These are phyloP conservation scores for Plasmodium vivax DNA, from an alignment of 169 alveolate genomes.

Conservation along the genomic window DNA sequence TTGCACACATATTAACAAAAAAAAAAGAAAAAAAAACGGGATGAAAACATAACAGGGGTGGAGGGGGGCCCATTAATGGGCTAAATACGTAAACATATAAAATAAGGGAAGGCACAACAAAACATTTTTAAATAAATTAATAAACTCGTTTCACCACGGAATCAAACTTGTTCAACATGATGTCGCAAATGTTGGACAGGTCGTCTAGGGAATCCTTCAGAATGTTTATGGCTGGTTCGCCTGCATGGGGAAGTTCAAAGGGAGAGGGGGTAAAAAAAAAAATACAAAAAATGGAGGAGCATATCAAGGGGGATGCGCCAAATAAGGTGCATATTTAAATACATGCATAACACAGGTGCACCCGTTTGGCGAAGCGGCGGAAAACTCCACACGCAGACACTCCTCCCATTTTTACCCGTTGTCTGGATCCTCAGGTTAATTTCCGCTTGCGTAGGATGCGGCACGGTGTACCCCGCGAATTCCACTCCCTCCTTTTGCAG, in stretches of 20 bases:
- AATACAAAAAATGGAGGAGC: neutral
- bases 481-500: constrained; percentile 85
- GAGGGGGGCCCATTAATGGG: neutral
- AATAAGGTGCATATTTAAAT: neutral
- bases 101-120: neutral
- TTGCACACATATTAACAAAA: neutral
- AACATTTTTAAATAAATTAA: constrained; percentile 1
- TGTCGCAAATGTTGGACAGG: constrained; percentile 78
- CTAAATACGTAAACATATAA: constrained; percentile 5
- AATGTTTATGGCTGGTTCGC: constrained; percentile 83
- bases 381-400: neutral
- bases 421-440: constrained; percentile 88
- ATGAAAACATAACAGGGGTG: neutral
- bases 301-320: neutral
- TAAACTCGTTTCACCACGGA: constrained; percentile 66
- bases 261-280: neutral
- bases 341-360: neutral
- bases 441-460: constrained; percentile 89
- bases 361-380: neutral
- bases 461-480: constrained; percentile 90
- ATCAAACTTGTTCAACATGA: constrained; percentile 77
- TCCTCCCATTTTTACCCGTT: constrained; percentile 78
- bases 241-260: constrained; percentile 19
- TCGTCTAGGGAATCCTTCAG: constrained; percentile 79
- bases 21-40: neutral